Evolutionary conservation across 495 filamentous ascomycete genomes (phyloP), one percentile per base, ranked within the genome.

Genomic region (Penicillium robsamsonii): DNA sequence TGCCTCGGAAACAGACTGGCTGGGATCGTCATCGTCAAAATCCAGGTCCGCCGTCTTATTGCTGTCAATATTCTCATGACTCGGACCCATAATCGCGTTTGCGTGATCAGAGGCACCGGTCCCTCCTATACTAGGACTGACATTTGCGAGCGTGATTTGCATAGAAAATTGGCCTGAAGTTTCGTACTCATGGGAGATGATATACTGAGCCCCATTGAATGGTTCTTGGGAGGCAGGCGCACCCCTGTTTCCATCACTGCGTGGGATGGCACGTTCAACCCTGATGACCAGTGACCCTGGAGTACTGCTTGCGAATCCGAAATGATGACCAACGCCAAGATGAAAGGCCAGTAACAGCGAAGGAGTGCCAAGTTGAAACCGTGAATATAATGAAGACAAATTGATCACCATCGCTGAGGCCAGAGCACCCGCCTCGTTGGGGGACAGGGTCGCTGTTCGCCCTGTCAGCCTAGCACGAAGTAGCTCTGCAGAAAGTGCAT

Each of bases 241-340:
- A 33, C 24, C 50, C 7, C 54, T 25, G 18, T 31, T 31, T 9
- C 11, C 29, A 15, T 30, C 38, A 3, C 53, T n/a, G 53, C 43
- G 40, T 10, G 30, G 13, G 1, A 29, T 33, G 27, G 48, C 37
- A 11, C 45, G 47, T 31, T 71, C 59, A 20, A 69, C 53, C 35
- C 68, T 49, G 9, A 75, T 58, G 9, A 57, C 38, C 33, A 74
- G 58, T 1, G 59, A 46, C 11, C 55, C 64, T 20, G 64, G 65
- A 3, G 58, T 62, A 3, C 63, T 50, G 2, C 66, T 60, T 9
- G 65, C 27, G 30, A 71, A 60, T 0, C 73, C 76, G 29, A 76
- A 72, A 44, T 71, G 63, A 17, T 71, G 72, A 8, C 70, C 70
- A 5, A 77, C 54, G 13, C 76, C 75, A 15, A 79, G 68, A 41